phyloP scores from a whole-genome alignment of 164 flowering plant genomes.

The Santalum album region DNA sequence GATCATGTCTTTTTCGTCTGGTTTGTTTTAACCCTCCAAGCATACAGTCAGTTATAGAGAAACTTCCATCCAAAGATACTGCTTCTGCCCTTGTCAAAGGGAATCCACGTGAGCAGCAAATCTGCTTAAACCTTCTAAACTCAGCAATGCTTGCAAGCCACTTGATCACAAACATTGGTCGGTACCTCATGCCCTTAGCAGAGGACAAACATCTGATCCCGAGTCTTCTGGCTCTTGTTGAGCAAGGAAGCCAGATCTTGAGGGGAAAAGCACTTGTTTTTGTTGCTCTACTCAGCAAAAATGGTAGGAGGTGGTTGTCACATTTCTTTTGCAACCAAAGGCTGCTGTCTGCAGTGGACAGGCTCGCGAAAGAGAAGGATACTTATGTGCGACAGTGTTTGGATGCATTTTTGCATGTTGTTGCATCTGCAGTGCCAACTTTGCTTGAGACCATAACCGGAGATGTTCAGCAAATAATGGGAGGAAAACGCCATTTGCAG shows the following conservation, averaged over 20 bases:
- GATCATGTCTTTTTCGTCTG: slow-evolving; percentile 88
- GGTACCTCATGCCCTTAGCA: slow-evolving; percentile 45
- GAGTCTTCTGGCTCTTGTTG: slow-evolving; percentile 65
- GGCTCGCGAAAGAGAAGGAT: slow-evolving; percentile 82
- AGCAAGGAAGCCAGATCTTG: slow-evolving; percentile 80
- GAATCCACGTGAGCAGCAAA: slow-evolving; percentile 82
- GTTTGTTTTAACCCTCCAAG: slow-evolving; percentile 69
- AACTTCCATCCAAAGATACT: slow-evolving; percentile 68
- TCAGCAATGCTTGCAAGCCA: slow-evolving; percentile 77
- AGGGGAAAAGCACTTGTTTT: slow-evolving; percentile 77
- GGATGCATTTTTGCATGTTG: slow-evolving; percentile 55
- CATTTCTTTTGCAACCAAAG: slow-evolving; percentile 77
- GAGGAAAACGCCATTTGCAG: slow-evolving; percentile 75
- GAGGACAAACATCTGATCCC: slow-evolving; percentile 85
- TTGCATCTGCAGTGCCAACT: slow-evolving; percentile 58
- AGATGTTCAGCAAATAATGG: slow-evolving; percentile 76
- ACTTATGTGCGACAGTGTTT: slow-evolving; percentile 56
- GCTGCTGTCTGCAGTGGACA: slow-evolving; percentile 70
- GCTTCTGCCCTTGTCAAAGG: slow-evolving; percentile 66
- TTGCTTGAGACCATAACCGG: slow-evolving; percentile 62
- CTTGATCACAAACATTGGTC: slow-evolving; percentile 56
- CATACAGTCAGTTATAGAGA: slow-evolving; percentile 66
- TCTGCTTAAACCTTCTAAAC: slow-evolving; percentile 78
- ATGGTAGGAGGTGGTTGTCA: slow-evolving; percentile 64
- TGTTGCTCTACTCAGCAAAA: slow-evolving; percentile 77